phyloP scores from a whole-genome alignment of 306 rosid genomes.

The Nissolia schottii region DNA sequence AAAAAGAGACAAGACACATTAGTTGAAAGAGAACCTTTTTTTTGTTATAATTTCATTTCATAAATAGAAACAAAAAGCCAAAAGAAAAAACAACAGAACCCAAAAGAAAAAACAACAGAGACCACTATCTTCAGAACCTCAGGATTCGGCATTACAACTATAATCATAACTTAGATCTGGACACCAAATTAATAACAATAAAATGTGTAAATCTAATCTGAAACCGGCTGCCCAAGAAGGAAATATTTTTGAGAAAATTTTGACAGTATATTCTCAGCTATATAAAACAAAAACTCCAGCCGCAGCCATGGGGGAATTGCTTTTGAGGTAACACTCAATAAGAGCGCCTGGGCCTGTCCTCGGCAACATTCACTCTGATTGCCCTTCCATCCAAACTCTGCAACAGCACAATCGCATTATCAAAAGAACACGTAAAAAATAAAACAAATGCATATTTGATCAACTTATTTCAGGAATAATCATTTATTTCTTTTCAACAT shows the following conservation, averaged over 20 bases:
- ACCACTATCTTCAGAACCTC: not conserved
- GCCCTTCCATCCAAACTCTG: slow-evolving; percentile 93
- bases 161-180: slow-evolving; percentile 10
- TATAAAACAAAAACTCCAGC: slow-evolving; percentile 13
- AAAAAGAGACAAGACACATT: not conserved
- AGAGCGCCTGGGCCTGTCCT: slow-evolving; percentile 74
- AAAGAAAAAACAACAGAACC: not conserved
- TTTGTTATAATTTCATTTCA: not conserved
- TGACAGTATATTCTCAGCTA: slow-evolving; percentile 40
- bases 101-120: not conserved
- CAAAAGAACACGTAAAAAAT: not conserved
- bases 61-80: slow-evolving; percentile 7
- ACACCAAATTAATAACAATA: slow-evolving; percentile 12
- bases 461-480: not conserved
- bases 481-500: not conserved
- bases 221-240: slow-evolving; percentile 16
- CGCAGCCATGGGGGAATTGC: slow-evolving; percentile 20
- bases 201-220: slow-evolving; percentile 27
- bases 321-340: slow-evolving; percentile 37
- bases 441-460: not conserved
- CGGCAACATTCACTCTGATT: slow-evolving; percentile 82
- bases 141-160: slow-evolving; percentile 11
- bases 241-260: slow-evolving; percentile 3
- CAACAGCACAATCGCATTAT: slow-evolving; percentile 24
- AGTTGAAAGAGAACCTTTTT: not conserved